Percentiles rank a stretch among this genome's conserved stretches.
Evolutionary conservation across 1,284 basidiomycete genomes (phyloP).

Genomic region (Pyrrhoderma noxium): DNA sequence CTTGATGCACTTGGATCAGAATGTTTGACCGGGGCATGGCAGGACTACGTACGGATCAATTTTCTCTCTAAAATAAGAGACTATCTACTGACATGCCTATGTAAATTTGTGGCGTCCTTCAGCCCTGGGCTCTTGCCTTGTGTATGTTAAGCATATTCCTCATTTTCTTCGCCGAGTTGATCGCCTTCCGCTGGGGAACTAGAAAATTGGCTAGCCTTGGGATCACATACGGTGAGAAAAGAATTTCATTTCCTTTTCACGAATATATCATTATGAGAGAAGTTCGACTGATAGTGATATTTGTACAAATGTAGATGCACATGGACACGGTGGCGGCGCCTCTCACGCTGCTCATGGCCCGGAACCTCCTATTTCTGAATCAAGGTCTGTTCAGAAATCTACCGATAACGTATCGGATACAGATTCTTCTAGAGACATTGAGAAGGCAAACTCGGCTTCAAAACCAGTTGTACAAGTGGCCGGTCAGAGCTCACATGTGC

Average conservation of each 20-base stretch:
- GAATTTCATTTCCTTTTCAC: background rate
- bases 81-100: background rate
- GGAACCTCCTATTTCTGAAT: slow-evolving; percentile 30
- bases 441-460: slow-evolving; percentile 14
- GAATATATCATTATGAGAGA: background rate
- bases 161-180: slow-evolving; percentile 80
- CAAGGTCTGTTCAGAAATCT: slow-evolving; percentile 10
- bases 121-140: slow-evolving; percentile 78
- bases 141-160: slow-evolving; percentile 73
- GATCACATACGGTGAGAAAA: slow-evolving; percentile 41
- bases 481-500: slow-evolving; percentile 3
- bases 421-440: slow-evolving; percentile 16
- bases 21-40: slow-evolving; percentile 72
- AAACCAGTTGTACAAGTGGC: background rate
- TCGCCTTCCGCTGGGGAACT: slow-evolving; percentile 78
- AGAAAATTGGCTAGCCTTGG: slow-evolving; percentile 53
- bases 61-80: slow-evolving; percentile 4
- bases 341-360: slow-evolving; percentile 66
- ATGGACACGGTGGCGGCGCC: slow-evolving; percentile 56
- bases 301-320: slow-evolving; percentile 44
- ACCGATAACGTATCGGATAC: slow-evolving; percentile 1
- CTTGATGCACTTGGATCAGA: slow-evolving; percentile 61
- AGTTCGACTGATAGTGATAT: background rate
- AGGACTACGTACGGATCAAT: slow-evolving; percentile 53
- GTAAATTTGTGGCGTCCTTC: slow-evolving; percentile 1